phyloP scores from a whole-genome alignment of 2,329 filamentous ascomycete species.

The Aspergillus awamori region DNA sequence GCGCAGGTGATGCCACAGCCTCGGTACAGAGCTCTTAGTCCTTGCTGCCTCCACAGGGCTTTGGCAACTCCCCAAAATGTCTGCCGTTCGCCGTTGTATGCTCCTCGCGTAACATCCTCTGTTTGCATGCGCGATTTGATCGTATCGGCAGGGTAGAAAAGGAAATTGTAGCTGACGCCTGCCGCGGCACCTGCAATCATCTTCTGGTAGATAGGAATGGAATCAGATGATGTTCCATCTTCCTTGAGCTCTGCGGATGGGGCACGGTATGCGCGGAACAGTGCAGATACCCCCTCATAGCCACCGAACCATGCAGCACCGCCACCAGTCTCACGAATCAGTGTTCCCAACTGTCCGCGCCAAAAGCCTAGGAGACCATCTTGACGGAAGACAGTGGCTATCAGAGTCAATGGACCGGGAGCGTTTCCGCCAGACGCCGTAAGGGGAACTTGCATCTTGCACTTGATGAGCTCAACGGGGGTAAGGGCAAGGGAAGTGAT shows the following conservation, averaged over 20 bases:
- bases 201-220: constrained; percentile 80
- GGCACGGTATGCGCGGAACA: constrained; percentile 64
- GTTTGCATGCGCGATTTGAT: constrained; percentile 98
- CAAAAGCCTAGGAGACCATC: constrained; percentile 87
- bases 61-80: constrained; percentile 74
- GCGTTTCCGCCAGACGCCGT: constrained; percentile 44
- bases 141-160: constrained; percentile 96
- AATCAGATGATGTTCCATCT: constrained; percentile 23
- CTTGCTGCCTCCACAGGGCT: constrained; percentile 78
- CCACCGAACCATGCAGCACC: constrained; percentile 93
- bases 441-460: constrained; percentile 86
- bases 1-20: constrained; percentile 93
- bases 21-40: constrained; percentile 82
- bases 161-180: constrained; percentile 92
- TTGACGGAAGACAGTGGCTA: constrained; percentile 77
- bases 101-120: constrained; percentile 58
- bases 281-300: constrained; percentile 76
- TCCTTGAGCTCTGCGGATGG: neutral
- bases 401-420: constrained; percentile 69
- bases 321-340: constrained; percentile 91
- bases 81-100: constrained; percentile 54
- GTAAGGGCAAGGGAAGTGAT: constrained; percentile 91
- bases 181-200: constrained; percentile 84
- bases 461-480: constrained; percentile 95
- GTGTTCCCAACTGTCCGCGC: constrained; percentile 89